phyloP scores from a whole-genome alignment of 1,284 basidiomycete genomes.

The Flammula alnicola region DNA sequence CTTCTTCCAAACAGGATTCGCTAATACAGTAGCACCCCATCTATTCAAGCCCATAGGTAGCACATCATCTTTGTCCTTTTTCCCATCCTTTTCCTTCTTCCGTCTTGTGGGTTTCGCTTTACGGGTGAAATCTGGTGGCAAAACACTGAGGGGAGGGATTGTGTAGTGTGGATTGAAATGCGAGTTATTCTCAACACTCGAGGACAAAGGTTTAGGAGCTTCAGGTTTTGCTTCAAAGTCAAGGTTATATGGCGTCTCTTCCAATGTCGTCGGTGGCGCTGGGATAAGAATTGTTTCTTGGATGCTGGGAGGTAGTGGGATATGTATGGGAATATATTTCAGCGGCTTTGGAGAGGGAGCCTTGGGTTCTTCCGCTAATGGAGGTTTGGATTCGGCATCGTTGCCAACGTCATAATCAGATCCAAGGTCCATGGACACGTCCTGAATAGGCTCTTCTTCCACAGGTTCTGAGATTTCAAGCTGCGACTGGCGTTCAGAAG shows the following conservation, averaged over 20 bases:
- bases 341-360: constrained; percentile 3
- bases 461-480: neutral
- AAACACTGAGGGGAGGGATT: constrained; percentile 61
- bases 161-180: constrained; percentile 56
- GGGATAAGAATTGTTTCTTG: constrained; percentile 31
- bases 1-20: constrained; percentile 75
- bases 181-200: constrained; percentile 36
- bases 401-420: constrained; percentile 4
- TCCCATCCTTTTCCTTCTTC: constrained; percentile 59
- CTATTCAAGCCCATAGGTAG: constrained; percentile 67
- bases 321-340: constrained; percentile 14
- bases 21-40: constrained; percentile 71
- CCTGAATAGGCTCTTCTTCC: constrained; percentile 4
- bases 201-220: constrained; percentile 20
- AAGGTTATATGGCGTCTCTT: constrained; percentile 22
- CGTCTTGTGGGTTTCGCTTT: constrained; percentile 63
- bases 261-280: constrained; percentile 23
- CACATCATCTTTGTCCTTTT: constrained; percentile 64
- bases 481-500: neutral
- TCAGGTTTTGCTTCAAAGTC: constrained; percentile 29
- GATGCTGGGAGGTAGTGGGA: constrained; percentile 23
- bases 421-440: constrained; percentile 13
- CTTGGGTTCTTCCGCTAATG: neutral
- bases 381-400: neutral
- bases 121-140: constrained; percentile 68